Conservation (phyloP, 1,284 basidiomycete species). For the Macrocybe sp. region DNA sequence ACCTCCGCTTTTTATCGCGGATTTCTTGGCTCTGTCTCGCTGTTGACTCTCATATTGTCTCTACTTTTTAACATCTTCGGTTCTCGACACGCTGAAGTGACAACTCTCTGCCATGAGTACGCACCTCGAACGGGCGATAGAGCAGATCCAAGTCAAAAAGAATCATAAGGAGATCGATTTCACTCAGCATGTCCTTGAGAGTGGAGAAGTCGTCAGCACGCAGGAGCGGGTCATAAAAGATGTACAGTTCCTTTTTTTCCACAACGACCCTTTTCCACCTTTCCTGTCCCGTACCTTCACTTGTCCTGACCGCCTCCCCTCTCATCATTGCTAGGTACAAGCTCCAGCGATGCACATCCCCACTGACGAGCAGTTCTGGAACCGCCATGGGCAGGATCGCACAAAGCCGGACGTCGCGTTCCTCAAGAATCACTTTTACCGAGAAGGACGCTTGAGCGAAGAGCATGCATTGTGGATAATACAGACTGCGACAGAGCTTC, state of each 20-base stretch:
- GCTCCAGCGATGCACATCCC: slow-evolving; percentile 92
- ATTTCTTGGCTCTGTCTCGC: too few relatives aligned
- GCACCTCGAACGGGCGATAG: slow-evolving; percentile 71
- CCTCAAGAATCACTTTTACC: slow-evolving; percentile 98
- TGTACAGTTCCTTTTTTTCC: slow-evolving; percentile 39
- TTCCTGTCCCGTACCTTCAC: neutral
- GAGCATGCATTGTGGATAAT: slow-evolving; percentile 89
- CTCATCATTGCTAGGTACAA: slow-evolving; percentile 63
- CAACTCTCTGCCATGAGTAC: neutral
- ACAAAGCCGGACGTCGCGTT: slow-evolving; percentile 95
- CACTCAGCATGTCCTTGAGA: slow-evolving; percentile 85
- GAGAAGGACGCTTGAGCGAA: slow-evolving; percentile 89
- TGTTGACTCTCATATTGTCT: too few relatives aligned
- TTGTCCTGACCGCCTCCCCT: slow-evolving; percentile 2
- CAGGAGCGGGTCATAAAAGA: slow-evolving; percentile 86
- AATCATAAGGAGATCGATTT: slow-evolving; percentile 76
- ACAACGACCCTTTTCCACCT: slow-evolving; percentile 4
- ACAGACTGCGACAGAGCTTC: slow-evolving; percentile 71
- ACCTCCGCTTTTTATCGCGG: too few relatives aligned
- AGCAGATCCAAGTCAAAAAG: slow-evolving; percentile 66
- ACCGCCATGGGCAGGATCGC: slow-evolving; percentile 61
- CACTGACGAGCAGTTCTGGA: slow-evolving; percentile 92
- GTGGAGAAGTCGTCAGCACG: slow-evolving; percentile 82
- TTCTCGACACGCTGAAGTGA: too few relatives aligned
- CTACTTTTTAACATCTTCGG: too few relatives aligned